A percentile compares a stretch with the other conserved stretches of the same genome.
Evolutionary conservation across 495 filamentous ascomycete species (phyloP).

Genomic region (Lasiosphaeriaceae sp.): DNA sequence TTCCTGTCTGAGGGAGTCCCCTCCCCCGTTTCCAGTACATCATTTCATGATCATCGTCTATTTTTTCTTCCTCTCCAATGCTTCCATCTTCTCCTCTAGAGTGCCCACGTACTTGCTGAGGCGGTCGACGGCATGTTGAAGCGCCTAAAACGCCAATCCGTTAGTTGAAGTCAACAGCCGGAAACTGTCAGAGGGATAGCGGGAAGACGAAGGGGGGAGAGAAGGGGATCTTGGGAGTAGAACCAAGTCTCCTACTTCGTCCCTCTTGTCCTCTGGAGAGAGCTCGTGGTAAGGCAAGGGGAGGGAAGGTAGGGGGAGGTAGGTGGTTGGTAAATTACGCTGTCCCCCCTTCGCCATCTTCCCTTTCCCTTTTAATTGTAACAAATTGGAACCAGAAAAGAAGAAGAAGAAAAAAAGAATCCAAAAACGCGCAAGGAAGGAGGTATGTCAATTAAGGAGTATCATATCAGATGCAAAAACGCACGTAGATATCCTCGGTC

Average conservation of each 20-base stretch:
- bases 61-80: constrained; percentile 51
- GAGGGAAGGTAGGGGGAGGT: neutral
- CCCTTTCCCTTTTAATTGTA: neutral
- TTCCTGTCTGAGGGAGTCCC: neutral
- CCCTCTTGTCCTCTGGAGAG: neutral
- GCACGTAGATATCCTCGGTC: constrained; percentile 93
- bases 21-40: constrained; percentile 2
- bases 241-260: neutral
- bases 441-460: constrained; percentile 12
- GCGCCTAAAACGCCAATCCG: constrained; percentile 51
- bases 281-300: neutral
- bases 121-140: constrained; percentile 82
- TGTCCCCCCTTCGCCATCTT: neutral
- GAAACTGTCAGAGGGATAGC: neutral
- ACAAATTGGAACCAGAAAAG: constrained; percentile 4
- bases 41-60: constrained; percentile 17
- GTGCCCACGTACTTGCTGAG: constrained; percentile 77
- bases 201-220: neutral
- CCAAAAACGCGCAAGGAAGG: constrained; percentile 9
- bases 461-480: constrained; percentile 47
- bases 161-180: neutral
- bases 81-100: constrained; percentile 78
- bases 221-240: too few relatives aligned
- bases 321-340: neutral
- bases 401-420: neutral